Conservation (phyloP, 345 rosid species). For the Pistacia atlantica region DNA sequence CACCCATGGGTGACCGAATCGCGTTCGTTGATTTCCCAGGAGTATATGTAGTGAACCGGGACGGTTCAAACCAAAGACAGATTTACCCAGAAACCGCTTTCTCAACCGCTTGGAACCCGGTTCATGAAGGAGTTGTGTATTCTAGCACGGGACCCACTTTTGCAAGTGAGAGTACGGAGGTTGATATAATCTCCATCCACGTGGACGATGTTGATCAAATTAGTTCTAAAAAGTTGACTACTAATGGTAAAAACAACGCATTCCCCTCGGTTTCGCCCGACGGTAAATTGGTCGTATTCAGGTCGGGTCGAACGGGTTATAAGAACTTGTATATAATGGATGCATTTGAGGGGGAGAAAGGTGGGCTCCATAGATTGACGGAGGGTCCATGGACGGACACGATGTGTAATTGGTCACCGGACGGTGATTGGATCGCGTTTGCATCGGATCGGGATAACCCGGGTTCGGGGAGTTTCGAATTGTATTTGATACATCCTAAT, state of each 20-base stretch:
- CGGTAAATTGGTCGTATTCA: slow-evolving; percentile 73
- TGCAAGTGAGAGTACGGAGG: slow-evolving; percentile 62
- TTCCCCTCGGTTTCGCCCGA: slow-evolving; percentile 86
- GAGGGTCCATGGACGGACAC: slow-evolving; percentile 86
- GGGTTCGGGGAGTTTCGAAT: slow-evolving; percentile 70
- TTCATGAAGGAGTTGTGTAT: slow-evolving; percentile 61
- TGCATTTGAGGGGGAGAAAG: slow-evolving; percentile 55
- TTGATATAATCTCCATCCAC: slow-evolving; percentile 65
- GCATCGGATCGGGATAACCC: slow-evolving; percentile 78
- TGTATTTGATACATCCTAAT: slow-evolving; percentile 76
- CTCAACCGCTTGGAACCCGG: slow-evolving; percentile 79
- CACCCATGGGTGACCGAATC: slow-evolving; percentile 69
- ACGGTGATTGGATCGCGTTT: slow-evolving; percentile 74
- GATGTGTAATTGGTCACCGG: slow-evolving; percentile 86
- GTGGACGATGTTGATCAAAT: slow-evolving; percentile 41
- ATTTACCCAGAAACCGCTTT: slow-evolving; percentile 59
- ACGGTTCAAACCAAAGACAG: slow-evolving; percentile 64
- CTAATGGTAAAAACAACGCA: slow-evolving; percentile 77
- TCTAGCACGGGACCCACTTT: slow-evolving; percentile 76
- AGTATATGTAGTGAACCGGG: slow-evolving; percentile 70
- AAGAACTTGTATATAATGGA: slow-evolving; percentile 89
- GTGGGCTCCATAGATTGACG: slow-evolving; percentile 59
- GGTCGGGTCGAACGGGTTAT: slow-evolving; percentile 79
- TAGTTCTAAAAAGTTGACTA: slow-evolving; percentile 54
- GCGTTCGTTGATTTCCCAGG: slow-evolving; percentile 82